Conservation (phyloP, 495 filamentous ascomycete species). For the Penicillium subrubescens region DNA sequence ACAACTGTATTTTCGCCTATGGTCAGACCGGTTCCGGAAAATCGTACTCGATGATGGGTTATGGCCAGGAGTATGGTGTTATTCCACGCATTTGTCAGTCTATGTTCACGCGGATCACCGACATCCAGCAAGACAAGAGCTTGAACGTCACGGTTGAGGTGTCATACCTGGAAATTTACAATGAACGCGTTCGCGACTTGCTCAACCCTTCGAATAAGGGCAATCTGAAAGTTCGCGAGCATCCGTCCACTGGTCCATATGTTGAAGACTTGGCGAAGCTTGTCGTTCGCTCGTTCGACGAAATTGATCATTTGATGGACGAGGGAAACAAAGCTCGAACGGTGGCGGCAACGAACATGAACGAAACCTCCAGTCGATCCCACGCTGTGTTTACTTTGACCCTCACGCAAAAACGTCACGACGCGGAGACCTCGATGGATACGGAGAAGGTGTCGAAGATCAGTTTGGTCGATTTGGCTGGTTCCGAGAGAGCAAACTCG, state of each 20-base stretch:
- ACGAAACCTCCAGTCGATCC: constrained; percentile 96
- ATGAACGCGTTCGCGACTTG: constrained; percentile 94
- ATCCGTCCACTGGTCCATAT: constrained; percentile 96
- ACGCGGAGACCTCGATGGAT: constrained; percentile 91
- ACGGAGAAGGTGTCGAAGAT: constrained; percentile 98
- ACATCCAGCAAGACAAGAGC: constrained; percentile 75
- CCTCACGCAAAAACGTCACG: constrained; percentile 90
- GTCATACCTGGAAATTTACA: constrained; percentile 99
- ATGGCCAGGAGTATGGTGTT: constrained; percentile 93
- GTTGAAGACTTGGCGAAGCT: constrained; percentile 97
- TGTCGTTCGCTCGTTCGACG: constrained; percentile 93
- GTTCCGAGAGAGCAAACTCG: constrained; percentile 93
- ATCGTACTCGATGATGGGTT: constrained; percentile 99
- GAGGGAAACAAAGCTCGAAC: constrained; percentile 98
- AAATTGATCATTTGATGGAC: constrained; percentile 98
- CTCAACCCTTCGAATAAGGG: constrained; percentile 96
- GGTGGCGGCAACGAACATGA: constrained; percentile 99
- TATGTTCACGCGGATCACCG: constrained; percentile 87
- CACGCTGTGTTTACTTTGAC: constrained; percentile 98
- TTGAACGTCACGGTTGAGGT: constrained; percentile 93
- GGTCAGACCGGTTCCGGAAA: constrained; percentile 99
- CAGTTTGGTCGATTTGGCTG: constrained; percentile 95
- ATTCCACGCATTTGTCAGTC: constrained; percentile 98
- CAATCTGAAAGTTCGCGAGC: constrained; percentile 94
- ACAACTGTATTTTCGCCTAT: constrained; percentile 99